phyloP scores from a whole-genome alignment of 2,329 filamentous ascomycete genomes.

The Aspergillus ibericus region DNA sequence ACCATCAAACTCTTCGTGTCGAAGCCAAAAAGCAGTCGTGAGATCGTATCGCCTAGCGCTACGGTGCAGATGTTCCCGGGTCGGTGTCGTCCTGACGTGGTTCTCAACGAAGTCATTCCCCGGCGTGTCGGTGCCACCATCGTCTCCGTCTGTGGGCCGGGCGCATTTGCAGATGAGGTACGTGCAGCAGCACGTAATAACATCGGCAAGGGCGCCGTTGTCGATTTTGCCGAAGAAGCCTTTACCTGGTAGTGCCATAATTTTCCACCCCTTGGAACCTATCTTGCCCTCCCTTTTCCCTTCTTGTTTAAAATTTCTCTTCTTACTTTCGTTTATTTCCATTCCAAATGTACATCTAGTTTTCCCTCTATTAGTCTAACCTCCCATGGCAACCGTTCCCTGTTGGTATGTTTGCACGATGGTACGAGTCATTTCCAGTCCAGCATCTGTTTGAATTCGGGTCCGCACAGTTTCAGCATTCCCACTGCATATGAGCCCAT shows the following conservation, averaged over 20 bases:
- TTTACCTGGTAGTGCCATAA: slow-evolving; percentile 58
- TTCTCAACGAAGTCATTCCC: slow-evolving; percentile 58
- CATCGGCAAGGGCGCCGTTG: slow-evolving; percentile 52
- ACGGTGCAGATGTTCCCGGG: slow-evolving; percentile 64
- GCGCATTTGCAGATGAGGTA: slow-evolving; percentile 63
- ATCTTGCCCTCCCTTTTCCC: slow-evolving; percentile 2
- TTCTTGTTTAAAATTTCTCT: slow-evolving; percentile 2
- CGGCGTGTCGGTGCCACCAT: slow-evolving; percentile 59
- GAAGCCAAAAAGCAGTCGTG: slow-evolving; percentile 55
- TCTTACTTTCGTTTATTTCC: background rate
- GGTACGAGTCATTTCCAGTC: background rate
- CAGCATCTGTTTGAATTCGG: background rate
- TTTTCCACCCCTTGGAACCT: background rate
- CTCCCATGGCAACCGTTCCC: background rate
- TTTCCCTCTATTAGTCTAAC: background rate
- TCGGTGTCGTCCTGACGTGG: slow-evolving; percentile 55
- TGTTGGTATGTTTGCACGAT: slow-evolving; percentile 3
- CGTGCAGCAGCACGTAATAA: slow-evolving; percentile 54
- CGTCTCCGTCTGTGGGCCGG: slow-evolving; percentile 64
- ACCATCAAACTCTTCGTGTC: slow-evolving; percentile 64
- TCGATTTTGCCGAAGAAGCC: slow-evolving; percentile 66
- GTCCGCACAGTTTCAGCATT: background rate
- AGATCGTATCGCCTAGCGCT: slow-evolving; percentile 57
- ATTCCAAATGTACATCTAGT: background rate
- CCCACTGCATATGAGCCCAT: background rate